Conservation (phyloP, 2,329 filamentous ascomycete species). For the Trichoderma citrinoviride region DNA sequence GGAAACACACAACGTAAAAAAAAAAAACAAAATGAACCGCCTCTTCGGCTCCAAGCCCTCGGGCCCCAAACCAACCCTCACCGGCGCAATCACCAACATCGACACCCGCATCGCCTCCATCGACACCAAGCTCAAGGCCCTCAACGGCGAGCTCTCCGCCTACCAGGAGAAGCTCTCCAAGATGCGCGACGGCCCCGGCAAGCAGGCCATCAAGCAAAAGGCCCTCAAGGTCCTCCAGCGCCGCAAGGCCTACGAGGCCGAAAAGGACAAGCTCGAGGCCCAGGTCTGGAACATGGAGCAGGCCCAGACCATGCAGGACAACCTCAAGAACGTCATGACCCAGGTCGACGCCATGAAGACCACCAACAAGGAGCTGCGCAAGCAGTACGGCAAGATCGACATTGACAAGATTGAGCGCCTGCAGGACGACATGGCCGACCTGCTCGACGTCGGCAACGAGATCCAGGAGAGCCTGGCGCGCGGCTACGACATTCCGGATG, state of each 20-base stretch:
- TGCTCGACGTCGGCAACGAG: conserved; percentile 97
- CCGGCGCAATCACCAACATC: conserved; percentile 78
- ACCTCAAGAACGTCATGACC: conserved; percentile 97
- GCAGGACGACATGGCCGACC: conserved; percentile 98
- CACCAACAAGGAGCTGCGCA: conserved; percentile 86
- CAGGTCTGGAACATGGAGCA: conserved; percentile 99
- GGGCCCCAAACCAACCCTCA: conserved; percentile 85
- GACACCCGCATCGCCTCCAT: conserved; percentile 80
- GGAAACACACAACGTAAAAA: neutral
- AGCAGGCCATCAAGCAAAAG: conserved; percentile 88
- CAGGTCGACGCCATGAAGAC: conserved; percentile 97
- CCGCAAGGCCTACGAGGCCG: conserved; percentile 88
- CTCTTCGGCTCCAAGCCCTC: conserved; percentile 87
- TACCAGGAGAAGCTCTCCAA: conserved; percentile 86
- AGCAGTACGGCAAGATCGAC: conserved; percentile 96
- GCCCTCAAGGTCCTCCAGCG: conserved; percentile 91
- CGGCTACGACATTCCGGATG: conserved; percentile 92
- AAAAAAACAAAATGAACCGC: conserved; percentile 66
- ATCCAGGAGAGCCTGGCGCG: conserved; percentile 92
- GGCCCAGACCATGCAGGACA: conserved; percentile 97
- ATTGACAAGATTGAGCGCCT: conserved; percentile 96
- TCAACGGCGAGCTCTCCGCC: conserved; percentile 84
- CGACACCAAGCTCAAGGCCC: conserved; percentile 89
- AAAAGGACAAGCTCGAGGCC: conserved; percentile 88
- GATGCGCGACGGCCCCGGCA: conserved; percentile 94